Evolutionary conservation across 2,329 filamentous ascomycete genomes (phyloP).

Genomic region (Fusarium nodosum): DNA sequence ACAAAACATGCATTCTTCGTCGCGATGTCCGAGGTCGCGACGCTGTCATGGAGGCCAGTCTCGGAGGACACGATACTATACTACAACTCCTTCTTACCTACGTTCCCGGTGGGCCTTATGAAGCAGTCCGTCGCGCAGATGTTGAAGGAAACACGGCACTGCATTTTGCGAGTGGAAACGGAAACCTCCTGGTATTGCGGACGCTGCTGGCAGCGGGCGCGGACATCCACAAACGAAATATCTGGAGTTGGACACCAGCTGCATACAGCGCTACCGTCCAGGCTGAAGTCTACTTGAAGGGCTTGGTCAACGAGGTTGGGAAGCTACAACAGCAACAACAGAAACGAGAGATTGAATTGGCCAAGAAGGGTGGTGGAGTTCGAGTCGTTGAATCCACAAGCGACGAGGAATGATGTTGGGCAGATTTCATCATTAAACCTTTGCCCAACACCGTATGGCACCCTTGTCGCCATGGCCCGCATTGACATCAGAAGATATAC

Average conservation of each 20-base stretch:
- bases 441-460: neutral
- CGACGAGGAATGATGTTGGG: slow-evolving; percentile 49
- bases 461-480: neutral
- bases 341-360: slow-evolving; percentile 55
- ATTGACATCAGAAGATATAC: neutral
- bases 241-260: slow-evolving; percentile 86
- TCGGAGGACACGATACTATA: slow-evolving; percentile 72
- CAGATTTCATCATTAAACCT: neutral
- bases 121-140: slow-evolving; percentile 72
- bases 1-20: slow-evolving; percentile 73
- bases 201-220: slow-evolving; percentile 84
- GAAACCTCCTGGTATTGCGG: slow-evolving; percentile 81
- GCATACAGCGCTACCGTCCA: slow-evolving; percentile 85
- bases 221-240: slow-evolving; percentile 77
- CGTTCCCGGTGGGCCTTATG: slow-evolving; percentile 66
- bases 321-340: slow-evolving; percentile 62
- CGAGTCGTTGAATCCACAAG: slow-evolving; percentile 60
- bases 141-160: slow-evolving; percentile 85
- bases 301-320: slow-evolving; percentile 78
- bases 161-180: slow-evolving; percentile 87
- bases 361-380: slow-evolving; percentile 59
- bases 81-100: slow-evolving; percentile 75
- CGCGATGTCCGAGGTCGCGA: slow-evolving; percentile 78
- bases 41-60: slow-evolving; percentile 76
- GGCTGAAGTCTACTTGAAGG: slow-evolving; percentile 87